Base-by-base conservation (phyloP, 768 basidiomycete genomes). In the Lentinula detonsa region DNA sequence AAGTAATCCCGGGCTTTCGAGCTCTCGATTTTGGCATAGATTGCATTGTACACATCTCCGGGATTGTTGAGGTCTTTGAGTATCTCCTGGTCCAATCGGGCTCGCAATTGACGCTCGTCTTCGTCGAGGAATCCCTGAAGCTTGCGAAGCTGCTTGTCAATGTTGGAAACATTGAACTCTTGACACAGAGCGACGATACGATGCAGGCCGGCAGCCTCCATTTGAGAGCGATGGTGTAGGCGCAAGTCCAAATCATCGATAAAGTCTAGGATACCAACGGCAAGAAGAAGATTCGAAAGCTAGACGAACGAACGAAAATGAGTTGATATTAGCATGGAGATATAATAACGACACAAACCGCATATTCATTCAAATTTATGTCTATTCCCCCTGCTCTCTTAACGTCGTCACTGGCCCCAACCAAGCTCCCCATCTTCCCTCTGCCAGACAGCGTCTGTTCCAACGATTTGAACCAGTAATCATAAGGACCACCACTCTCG, bases 351-450 rank as follows among this genome's bases (percentile, higher is more conserved):
- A 16, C 16, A 33, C 28, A 9, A 53, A 95, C 94, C 70, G 91
- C 90, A 66, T 95, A 96, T 56, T 96, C 94, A 62, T 88, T 88
- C 63, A 95, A 71, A 48, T 83, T 82, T 45, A 78, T 83, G 62
- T 90, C 88, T 18, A 84, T 71, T 43, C 87, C 85, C 50, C 82
- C 84, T 62, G 80, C 76, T 61, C 83, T 85, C 72, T 82, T 83
- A 59, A 95, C 83, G 65, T 98, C 95, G 13, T 95, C 92, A 66
- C 95, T 96, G 23, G 94, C 93, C 0, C 97, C 97, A 7, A 99
- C 96, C 43, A 91, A 73, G 70, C 91, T 97, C 1, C 96, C 96
- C 93, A 98, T 95, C 71, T 87, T 90, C 1, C 96, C 96, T 60
- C 94, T 78, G 2, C 95, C 95, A 51, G 85, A 81, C 16, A 98